These are phyloP conservation scores for Alternaria longipes DNA, from an alignment of 2,329 filamentous ascomycete species.

Conservation along the genomic window DNA sequence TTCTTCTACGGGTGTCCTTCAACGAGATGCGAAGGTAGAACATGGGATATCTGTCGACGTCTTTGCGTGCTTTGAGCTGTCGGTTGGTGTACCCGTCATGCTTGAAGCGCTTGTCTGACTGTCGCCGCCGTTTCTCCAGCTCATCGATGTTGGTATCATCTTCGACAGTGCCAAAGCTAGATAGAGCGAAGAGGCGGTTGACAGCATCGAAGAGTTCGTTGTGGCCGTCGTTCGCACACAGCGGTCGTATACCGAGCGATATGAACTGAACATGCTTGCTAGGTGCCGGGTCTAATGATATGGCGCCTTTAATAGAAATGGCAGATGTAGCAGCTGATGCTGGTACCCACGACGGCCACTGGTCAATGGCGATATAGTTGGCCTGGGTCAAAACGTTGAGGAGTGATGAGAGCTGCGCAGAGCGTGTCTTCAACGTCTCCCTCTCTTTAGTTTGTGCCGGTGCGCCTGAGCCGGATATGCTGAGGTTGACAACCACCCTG, in stretches of 20 bases:
- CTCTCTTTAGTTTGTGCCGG: not conserved
- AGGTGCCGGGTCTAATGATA: conserved; percentile 75
- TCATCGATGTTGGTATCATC: conserved; percentile 52
- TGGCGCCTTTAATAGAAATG: conserved; percentile 72
- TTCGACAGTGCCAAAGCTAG: conserved; percentile 75
- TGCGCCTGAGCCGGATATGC: conserved; percentile 17
- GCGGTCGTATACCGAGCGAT: conserved; percentile 75
- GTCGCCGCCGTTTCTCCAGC: conserved; percentile 48
- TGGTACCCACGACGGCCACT: conserved; percentile 71
- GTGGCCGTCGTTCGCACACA: conserved; percentile 64
- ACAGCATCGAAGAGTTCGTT: conserved; percentile 79
- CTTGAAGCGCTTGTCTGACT: conserved; percentile 56
- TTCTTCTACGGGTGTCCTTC: conserved; percentile 20
- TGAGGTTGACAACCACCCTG: conserved; percentile 49
- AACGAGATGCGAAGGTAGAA: conserved; percentile 78
- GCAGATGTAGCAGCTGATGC: conserved; percentile 71
- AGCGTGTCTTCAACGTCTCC: conserved; percentile 16
- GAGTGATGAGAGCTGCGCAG: conserved; percentile 31
- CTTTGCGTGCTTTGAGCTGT: conserved; percentile 67
- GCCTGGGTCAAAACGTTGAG: conserved; percentile 69
- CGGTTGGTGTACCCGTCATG: conserved; percentile 60
- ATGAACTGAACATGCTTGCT: conserved; percentile 82
- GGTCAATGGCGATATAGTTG: conserved; percentile 65
- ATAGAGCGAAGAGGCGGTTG: conserved; percentile 78
- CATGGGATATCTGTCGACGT: conserved; percentile 86